These are phyloP conservation scores for Ormosia emarginata DNA, from an alignment of 306 rosid species.

Conservation along the genomic window DNA sequence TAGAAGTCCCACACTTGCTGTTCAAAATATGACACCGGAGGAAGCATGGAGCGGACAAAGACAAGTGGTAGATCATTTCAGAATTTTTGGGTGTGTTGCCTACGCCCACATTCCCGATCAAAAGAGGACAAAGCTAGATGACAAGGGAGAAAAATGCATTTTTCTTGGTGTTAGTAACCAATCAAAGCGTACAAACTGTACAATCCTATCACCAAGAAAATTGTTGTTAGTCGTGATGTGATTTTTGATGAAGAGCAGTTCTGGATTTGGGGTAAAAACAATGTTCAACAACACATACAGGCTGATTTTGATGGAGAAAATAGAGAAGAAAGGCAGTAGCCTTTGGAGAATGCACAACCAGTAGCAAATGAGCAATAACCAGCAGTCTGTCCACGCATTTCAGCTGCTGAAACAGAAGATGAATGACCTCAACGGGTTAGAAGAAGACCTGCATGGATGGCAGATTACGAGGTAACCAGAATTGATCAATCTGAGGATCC, in stretches of 20 bases:
- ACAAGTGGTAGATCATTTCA: not conserved
- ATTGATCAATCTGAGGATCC: not conserved
- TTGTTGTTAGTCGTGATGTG: not conserved
- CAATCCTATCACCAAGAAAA: not conserved
- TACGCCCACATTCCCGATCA: not conserved
- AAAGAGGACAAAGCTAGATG: not conserved
- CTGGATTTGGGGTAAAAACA: not conserved
- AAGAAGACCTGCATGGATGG: not conserved
- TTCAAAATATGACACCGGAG: not conserved
- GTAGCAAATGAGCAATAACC: not conserved
- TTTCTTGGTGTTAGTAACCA: not conserved
- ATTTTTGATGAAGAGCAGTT: not conserved
- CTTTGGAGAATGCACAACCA: not conserved
- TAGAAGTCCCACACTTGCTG: not conserved
- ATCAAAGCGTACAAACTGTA: not conserved
- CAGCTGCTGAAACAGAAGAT: too few relatives aligned
- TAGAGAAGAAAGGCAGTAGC: not conserved
- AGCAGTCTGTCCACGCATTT: too few relatives aligned
- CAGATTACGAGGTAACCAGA: not conserved
- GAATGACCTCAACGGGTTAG: not conserved
- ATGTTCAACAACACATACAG: not conserved
- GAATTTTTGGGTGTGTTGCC: not conserved
- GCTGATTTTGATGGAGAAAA: not conserved
- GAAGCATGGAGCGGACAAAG: not conserved
- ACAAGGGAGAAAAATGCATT: not conserved